phyloP scores from a whole-genome alignment of 345 rosid species.

The Citrus inodora region DNA sequence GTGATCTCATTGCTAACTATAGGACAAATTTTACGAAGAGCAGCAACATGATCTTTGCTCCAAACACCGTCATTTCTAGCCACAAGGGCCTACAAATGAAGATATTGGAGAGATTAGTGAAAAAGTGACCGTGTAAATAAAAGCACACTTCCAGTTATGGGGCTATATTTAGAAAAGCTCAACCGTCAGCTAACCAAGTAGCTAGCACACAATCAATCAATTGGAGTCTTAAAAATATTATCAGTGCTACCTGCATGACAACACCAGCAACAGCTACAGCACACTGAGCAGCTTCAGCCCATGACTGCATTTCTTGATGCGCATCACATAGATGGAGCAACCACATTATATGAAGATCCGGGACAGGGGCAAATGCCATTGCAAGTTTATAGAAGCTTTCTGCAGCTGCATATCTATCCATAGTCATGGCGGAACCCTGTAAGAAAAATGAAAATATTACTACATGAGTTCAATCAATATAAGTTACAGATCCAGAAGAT shows the following conservation, averaged over 20 bases:
- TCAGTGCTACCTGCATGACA: slow-evolving; percentile 72
- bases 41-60: slow-evolving; percentile 88
- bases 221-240: not conserved
- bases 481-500: not conserved
- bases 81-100: slow-evolving; percentile 71
- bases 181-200: not conserved
- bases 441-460: slow-evolving; percentile 5
- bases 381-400: slow-evolving; percentile 98
- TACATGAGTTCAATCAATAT: not conserved
- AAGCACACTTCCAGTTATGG: not conserved
- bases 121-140: not conserved
- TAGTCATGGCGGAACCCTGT: slow-evolving; percentile 76
- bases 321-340: slow-evolving; percentile 97
- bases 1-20: slow-evolving; percentile 89
- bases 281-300: slow-evolving; percentile 98
- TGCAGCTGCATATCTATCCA: slow-evolving; percentile 96
- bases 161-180: not conserved
- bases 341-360: slow-evolving; percentile 99
- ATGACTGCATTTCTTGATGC: slow-evolving; percentile 99
- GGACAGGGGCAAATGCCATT: slow-evolving; percentile 98
- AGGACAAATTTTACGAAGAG: slow-evolving; percentile 91
- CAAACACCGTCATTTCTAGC: slow-evolving; percentile 97
- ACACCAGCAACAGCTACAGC: slow-evolving; percentile 96
- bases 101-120: slow-evolving; percentile 3
- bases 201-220: not conserved